phyloP scores from a whole-genome alignment of 2,329 filamentous ascomycete species.

The Hymenoscyphus infarciens region DNA sequence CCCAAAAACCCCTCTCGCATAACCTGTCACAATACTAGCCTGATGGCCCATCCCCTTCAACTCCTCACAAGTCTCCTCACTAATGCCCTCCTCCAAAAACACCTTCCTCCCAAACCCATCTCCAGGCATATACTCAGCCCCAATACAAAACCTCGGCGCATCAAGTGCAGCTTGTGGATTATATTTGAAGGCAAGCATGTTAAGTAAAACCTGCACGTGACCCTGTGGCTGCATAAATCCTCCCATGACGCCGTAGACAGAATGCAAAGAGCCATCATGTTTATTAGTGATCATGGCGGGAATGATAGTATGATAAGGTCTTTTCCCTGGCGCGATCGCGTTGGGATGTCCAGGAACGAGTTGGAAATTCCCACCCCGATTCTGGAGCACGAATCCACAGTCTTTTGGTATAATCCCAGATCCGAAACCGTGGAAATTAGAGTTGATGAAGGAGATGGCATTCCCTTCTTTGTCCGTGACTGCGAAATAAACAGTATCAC shows the following conservation, averaged over 20 bases:
- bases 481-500: constrained; percentile 93
- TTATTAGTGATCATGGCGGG: constrained; percentile 82
- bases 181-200: constrained; percentile 77
- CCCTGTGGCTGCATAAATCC: constrained; percentile 98
- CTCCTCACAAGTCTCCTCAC: constrained; percentile 61
- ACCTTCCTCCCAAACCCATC: constrained; percentile 58
- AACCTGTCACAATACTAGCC: constrained; percentile 64
- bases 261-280: constrained; percentile 70
- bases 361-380: constrained; percentile 84
- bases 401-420: constrained; percentile 79
- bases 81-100: constrained; percentile 79
- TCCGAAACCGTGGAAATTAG: constrained; percentile 86
- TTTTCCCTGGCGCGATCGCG: constrained; percentile 71
- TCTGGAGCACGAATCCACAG: constrained; percentile 92
- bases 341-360: constrained; percentile 74
- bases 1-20: constrained; percentile 69
- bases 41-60: constrained; percentile 69
- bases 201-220: constrained; percentile 87
- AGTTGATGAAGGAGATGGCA: constrained; percentile 95
- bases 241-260: constrained; percentile 94
- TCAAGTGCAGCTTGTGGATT: constrained; percentile 87
- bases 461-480: constrained; percentile 80
- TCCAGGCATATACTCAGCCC: constrained; percentile 62
- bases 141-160: constrained; percentile 85
- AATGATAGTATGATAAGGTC: constrained; percentile 98